Conservation (phyloP, 192 early-diverging fungal species). For the Umbelopsis vinacea region DNA sequence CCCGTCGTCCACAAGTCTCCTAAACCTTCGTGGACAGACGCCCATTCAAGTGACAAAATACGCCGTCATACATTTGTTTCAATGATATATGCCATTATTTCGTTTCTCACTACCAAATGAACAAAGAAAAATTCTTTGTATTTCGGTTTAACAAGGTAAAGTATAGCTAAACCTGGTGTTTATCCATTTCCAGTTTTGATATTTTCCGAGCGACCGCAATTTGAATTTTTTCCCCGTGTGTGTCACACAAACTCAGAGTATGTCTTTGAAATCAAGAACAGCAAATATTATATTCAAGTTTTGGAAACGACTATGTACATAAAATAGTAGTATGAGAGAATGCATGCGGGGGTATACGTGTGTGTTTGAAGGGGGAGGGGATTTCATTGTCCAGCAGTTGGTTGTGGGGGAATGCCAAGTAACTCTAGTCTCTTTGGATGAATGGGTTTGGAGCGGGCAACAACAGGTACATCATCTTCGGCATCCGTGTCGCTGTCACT, state of each 20-base stretch:
- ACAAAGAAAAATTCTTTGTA: background rate
- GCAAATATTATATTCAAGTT: background rate
- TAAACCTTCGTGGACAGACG: background rate
- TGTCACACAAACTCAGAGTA: slow-evolving; percentile 1
- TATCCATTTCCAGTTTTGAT: background rate
- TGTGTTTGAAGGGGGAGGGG: background rate
- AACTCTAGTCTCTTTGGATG: slow-evolving; percentile 15
- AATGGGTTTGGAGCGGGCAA: background rate
- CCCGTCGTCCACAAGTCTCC: background rate
- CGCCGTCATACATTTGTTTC: too few relatives aligned
- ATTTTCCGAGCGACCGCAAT: slow-evolving; percentile 1
- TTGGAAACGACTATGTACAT: background rate
- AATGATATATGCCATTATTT: too few relatives aligned
- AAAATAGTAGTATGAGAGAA: background rate
- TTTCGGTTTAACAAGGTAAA: too few relatives aligned
- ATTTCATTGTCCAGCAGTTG: background rate
- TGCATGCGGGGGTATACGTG: background rate
- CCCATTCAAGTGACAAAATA: too few relatives aligned
- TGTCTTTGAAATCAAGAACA: background rate
- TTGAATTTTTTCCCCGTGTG: background rate
- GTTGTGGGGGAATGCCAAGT: slow-evolving; percentile 2
- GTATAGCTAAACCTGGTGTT: background rate
- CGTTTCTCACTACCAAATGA: too few relatives aligned
- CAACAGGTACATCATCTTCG: slow-evolving; percentile 1
- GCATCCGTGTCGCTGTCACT: slow-evolving; percentile 14